Conservation (phyloP, 2,329 filamentous ascomycete genomes). For the Stemphylium vesicarium region DNA sequence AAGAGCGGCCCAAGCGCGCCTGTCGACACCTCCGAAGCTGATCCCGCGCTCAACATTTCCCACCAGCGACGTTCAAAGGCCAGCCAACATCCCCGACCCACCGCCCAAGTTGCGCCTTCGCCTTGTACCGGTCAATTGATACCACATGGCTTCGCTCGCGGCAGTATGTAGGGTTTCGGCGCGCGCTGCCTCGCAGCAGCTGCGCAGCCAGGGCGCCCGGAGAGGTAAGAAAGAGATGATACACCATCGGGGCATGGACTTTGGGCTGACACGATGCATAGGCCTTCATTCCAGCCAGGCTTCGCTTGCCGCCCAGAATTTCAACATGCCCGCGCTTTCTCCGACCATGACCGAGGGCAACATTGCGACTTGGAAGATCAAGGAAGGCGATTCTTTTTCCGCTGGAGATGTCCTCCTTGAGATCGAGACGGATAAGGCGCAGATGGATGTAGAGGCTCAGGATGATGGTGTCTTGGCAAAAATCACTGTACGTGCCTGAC, state of each 20-base stretch:
- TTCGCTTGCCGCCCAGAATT: conserved; percentile 78
- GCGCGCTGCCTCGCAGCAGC: conserved; percentile 62
- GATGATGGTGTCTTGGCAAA: conserved; percentile 87
- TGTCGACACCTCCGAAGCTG: conserved; percentile 30
- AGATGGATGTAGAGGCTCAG: conserved; percentile 93
- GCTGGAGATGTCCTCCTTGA: conserved; percentile 88
- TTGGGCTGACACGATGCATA: conserved; percentile 46
- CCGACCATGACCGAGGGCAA: conserved; percentile 95
- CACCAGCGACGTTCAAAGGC: conserved; percentile 18
- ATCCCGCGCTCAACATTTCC: conserved; percentile 44
- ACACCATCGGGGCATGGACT: conserved; percentile 9
- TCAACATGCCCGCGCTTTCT: conserved; percentile 89
- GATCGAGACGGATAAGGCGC: conserved; percentile 93
- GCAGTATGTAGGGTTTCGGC: conserved; percentile 69
- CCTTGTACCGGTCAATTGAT: conserved; percentile 30
- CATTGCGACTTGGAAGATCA: conserved; percentile 83
- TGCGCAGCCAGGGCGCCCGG: conserved; percentile 59
- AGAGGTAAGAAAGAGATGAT: conserved; percentile 60
- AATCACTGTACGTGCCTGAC: conserved; percentile 62
- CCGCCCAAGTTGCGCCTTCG: conserved; percentile 19
- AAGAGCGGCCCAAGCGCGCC: conserved; percentile 21
- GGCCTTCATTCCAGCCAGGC: conserved; percentile 69
- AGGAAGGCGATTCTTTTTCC: conserved; percentile 82
- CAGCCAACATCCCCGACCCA: conserved; percentile 19
- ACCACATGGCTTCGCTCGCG: conserved; percentile 69